Conservation (phyloP, 306 rosid genomes). For the Coriaria nepalensis region DNA sequence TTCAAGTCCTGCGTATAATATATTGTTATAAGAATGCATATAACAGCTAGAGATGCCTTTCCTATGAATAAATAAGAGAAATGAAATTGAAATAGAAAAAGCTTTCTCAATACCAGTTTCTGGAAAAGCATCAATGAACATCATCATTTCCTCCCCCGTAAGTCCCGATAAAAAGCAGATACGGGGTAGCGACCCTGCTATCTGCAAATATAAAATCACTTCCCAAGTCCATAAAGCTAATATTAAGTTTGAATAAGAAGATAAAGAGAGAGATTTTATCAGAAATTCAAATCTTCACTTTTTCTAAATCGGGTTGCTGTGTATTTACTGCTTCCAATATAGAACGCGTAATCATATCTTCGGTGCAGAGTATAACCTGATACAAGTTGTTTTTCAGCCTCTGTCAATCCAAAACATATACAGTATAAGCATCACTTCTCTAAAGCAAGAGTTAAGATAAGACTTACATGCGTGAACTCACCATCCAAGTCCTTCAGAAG, state of each 20-base stretch:
- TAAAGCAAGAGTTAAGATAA: not conserved
- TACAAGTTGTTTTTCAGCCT: conserved; percentile 2
- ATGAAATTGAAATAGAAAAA: not conserved
- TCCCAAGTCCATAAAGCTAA: not conserved
- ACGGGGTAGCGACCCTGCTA: conserved; percentile 66
- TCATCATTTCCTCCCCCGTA: conserved; percentile 92
- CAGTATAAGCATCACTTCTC: not conserved
- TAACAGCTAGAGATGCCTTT: no score
- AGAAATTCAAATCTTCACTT: conserved; percentile 38
- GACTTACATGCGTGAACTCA: conserved; percentile 67
- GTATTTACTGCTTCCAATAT: conserved; percentile 82
- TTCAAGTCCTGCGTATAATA: conserved; percentile 48
- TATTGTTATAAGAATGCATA: not conserved
- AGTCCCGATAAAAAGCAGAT: conserved; percentile 91
- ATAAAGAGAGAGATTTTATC: not conserved
- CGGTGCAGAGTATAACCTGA: conserved; percentile 64
- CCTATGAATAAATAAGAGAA: no score
- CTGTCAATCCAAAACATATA: not conserved
- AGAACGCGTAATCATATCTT: conserved; percentile 61
- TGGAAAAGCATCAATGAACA: conserved; percentile 83
- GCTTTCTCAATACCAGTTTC: conserved; percentile 43
- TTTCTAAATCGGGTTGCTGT: conserved; percentile 42
- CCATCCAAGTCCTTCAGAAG: conserved; percentile 74
- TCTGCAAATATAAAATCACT: conserved; percentile 29
- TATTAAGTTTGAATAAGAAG: not conserved